Evolutionary conservation across 1,284 basidiomycete genomes (phyloP).

Genomic region (Apiotrichum siamense): DNA sequence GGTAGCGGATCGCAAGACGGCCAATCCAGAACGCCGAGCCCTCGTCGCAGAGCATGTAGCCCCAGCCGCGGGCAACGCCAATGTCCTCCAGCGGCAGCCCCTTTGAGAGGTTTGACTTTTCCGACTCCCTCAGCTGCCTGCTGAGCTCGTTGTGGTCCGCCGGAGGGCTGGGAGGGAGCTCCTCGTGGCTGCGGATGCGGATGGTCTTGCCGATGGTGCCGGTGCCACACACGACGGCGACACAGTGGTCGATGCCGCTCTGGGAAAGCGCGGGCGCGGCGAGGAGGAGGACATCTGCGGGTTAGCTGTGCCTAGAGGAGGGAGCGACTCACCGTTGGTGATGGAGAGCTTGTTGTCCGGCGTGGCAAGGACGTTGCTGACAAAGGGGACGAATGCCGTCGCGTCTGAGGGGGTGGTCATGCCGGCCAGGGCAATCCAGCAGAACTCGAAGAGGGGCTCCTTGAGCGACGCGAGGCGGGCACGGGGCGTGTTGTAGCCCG

Average conservation of each 20-base stretch:
- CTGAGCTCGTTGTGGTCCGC: constrained; percentile 1
- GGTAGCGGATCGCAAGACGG: constrained; percentile 33
- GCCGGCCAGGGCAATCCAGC: constrained; percentile 40
- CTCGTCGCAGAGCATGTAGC: constrained; percentile 42
- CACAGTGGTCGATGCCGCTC: constrained; percentile 27
- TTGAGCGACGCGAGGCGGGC: constrained; percentile 19
- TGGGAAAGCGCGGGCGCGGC: constrained; percentile 36
- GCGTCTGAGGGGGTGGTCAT: constrained; percentile 26
- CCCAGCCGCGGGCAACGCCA: constrained; percentile 36
- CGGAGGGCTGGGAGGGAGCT: constrained; percentile 11
- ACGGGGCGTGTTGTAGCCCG: constrained; percentile 12
- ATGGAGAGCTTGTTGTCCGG: constrained; percentile 21
- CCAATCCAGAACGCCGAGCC: constrained; percentile 42
- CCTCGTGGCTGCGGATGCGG: constrained; percentile 10
- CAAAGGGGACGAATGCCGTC: constrained; percentile 23
- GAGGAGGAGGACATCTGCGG: constrained; percentile 39
- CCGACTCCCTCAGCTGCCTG: neutral
- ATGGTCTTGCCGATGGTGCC: constrained; percentile 39
- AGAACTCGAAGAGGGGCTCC: constrained; percentile 27
- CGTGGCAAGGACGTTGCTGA: constrained; percentile 17
- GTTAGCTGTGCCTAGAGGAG: constrained; percentile 1
- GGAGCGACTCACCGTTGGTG: constrained; percentile 31
- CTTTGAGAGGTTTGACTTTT: neutral
- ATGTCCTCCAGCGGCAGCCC: constrained; percentile 34
- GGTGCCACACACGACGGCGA: constrained; percentile 38